phyloP scores from a whole-genome alignment of 2,329 filamentous ascomycete genomes.

The Penicillium sp. region DNA sequence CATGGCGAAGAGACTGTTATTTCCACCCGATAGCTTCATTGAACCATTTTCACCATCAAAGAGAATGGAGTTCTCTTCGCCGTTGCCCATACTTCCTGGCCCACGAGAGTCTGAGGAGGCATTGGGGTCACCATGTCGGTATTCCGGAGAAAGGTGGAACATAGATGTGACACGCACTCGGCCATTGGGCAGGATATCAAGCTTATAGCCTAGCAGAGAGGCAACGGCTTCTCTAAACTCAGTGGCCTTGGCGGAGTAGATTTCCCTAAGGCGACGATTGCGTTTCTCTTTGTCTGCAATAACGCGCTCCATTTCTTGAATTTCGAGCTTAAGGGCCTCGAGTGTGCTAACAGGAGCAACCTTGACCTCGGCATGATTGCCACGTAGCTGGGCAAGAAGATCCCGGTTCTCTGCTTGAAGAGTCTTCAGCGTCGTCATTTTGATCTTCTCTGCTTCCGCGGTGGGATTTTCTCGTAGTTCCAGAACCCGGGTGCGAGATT shows the following conservation, averaged over 20 bases:
- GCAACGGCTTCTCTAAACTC: slow-evolving; percentile 97
- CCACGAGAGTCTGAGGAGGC: slow-evolving; percentile 60
- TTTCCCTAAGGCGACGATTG: slow-evolving; percentile 82
- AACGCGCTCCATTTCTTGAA: slow-evolving; percentile 69
- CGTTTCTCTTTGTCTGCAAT: slow-evolving; percentile 75
- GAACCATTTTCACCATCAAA: slow-evolving; percentile 94
- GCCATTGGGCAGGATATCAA: slow-evolving; percentile 95
- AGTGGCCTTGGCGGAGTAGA: slow-evolving; percentile 85
- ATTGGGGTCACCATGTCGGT: slow-evolving; percentile 46
- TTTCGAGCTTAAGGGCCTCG: slow-evolving; percentile 71
- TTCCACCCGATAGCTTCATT: slow-evolving; percentile 96
- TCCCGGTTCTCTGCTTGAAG: slow-evolving; percentile 83
- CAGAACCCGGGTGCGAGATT: slow-evolving; percentile 77
- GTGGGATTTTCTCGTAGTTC: slow-evolving; percentile 92
- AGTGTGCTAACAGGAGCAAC: slow-evolving; percentile 77
- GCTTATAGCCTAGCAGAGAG: slow-evolving; percentile 86
- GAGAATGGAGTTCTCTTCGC: slow-evolving; percentile 62
- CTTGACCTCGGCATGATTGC: slow-evolving; percentile 51
- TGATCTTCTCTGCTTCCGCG: slow-evolving; percentile 78
- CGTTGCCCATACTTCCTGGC: slow-evolving; percentile 46
- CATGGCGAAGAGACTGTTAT: slow-evolving; percentile 79
- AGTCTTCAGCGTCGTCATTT: slow-evolving; percentile 73
- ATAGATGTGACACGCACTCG: slow-evolving; percentile 89
- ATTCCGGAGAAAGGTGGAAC: slow-evolving; percentile 67
- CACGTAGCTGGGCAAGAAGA: slow-evolving; percentile 70